phyloP scores from a whole-genome alignment of 306 rosid species.

The Cicer cuneatum region DNA sequence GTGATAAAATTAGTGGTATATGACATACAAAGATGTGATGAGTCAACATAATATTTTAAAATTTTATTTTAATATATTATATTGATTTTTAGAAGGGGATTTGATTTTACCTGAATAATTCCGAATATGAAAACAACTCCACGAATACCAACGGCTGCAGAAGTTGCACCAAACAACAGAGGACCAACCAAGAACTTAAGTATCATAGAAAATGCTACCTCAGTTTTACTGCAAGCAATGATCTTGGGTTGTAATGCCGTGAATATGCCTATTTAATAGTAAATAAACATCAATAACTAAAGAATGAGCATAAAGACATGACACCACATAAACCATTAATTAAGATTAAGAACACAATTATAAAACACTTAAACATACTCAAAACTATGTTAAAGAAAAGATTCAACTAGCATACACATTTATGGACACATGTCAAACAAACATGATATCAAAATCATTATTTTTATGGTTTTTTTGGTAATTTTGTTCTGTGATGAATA shows the following conservation, averaged over 20 bases:
- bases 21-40: no score
- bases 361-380: no score
- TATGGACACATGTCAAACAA: not conserved
- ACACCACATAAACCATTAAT: not conserved
- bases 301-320: not conserved
- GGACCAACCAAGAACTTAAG: conserved; percentile 51
- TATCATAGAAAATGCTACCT: conserved; percentile 39
- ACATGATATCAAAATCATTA: no score
- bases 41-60: no score
- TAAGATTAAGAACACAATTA: no score
- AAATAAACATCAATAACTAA: not conserved
- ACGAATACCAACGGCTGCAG: conserved; percentile 40
- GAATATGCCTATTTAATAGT: conserved; percentile 45
- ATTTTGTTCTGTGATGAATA: not conserved
- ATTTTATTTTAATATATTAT: no score
- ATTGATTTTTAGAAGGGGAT: no score
- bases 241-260: conserved; percentile 51
- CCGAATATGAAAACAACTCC: conserved; percentile 44
- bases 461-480: not conserved
- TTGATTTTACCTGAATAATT: conserved; percentile 48
- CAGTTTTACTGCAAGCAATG: conserved; percentile 47
- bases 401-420: no score
- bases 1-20: no score
- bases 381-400: no score
- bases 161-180: conserved; percentile 39